Evolutionary conservation across 164 flowering plant species (phyloP), one percentile per base, ranked within the genome.

Genomic region (Sedum album): DNA sequence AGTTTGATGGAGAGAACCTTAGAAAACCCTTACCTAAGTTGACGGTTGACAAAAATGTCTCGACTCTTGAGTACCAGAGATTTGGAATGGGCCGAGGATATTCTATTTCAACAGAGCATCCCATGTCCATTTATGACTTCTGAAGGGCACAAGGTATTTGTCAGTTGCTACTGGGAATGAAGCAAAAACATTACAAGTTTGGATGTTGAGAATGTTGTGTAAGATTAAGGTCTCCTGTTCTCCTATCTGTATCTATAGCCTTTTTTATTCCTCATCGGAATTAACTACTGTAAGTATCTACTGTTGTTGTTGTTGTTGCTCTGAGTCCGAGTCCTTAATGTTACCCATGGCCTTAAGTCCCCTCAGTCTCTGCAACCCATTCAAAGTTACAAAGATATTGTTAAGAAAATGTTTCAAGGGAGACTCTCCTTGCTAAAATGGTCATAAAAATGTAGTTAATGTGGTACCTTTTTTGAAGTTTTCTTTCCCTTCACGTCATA

Each of bases 401-500:
- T 46, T 3, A 46, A n/a, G n/a, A 4, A 46, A 46, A 0, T n/a
- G 51, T 17, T 46, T 13, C 0, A 15, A 4, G 51, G 5, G 18
- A 4, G n/a, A 15, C n/a, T 46, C 51, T 46, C n/a, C 38, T 35
- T 3, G 3, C 5, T 46, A 46, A 18, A 46, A 15, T 17, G 51
- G 18, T 46, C 0, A 51, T 21, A 51, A 21, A 1, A 9, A 51
- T 8, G 28, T 51, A 1, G 26, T 7, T n/a, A n/a, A n/a, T n/a
- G n/a, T 3, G 21, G 8, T 77, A 93, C 98, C 98, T 91, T 93
- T 81, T 89, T 93, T 21, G 86, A 67, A 38, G 77, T 79, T 78
- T 89, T 93, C 74, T 89, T 93, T 83, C 91, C 98, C 68, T 93
- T 76, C 39, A 93, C 97, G 66, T 91, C 96, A 60, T 91, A 93